Evolutionary conservation across 768 basidiomycete species (phyloP).

Genomic region (Mycena vulgaris): DNA sequence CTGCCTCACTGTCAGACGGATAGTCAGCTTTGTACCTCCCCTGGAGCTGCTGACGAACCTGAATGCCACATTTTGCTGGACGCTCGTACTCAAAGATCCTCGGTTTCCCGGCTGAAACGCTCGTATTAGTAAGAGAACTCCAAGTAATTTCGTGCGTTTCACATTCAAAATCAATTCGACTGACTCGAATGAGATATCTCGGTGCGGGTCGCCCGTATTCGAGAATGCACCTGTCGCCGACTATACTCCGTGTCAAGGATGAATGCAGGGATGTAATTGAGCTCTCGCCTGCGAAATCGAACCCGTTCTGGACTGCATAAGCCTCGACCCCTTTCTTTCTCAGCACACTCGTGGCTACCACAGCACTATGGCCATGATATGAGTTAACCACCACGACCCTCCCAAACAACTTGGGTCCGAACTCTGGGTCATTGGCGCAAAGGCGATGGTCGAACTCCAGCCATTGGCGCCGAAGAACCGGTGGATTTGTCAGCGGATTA

Average conservation of each 20-base stretch:
- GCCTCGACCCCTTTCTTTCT: conserved; percentile 26
- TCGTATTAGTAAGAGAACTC: neutral
- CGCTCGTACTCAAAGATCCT: conserved; percentile 12
- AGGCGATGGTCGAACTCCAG: conserved; percentile 18
- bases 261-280: neutral
- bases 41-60: neutral
- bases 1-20: too few relatives aligned
- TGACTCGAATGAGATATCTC: conserved; percentile 14
- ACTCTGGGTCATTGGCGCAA: neutral
- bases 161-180: conserved; percentile 28
- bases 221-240: neutral
- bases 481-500: conserved; percentile 23
- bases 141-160: neutral
- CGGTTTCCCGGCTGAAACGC: conserved; percentile 11
- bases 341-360: conserved; percentile 28
- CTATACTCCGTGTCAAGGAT: neutral
- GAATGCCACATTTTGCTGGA: conserved; percentile 21
- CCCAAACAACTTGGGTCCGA: conserved; percentile 1
- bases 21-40: too few relatives aligned
- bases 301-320: conserved; percentile 19
- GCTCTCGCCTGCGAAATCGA: conserved; percentile 9
- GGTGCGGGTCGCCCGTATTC: conserved; percentile 12
- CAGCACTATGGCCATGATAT: conserved; percentile 22
- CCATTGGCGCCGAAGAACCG: conserved; percentile 31
- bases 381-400: conserved; percentile 23